Evolutionary conservation across 352 stramenopile species (phyloP).

Genomic region (Globisporangium abappressorium): DNA sequence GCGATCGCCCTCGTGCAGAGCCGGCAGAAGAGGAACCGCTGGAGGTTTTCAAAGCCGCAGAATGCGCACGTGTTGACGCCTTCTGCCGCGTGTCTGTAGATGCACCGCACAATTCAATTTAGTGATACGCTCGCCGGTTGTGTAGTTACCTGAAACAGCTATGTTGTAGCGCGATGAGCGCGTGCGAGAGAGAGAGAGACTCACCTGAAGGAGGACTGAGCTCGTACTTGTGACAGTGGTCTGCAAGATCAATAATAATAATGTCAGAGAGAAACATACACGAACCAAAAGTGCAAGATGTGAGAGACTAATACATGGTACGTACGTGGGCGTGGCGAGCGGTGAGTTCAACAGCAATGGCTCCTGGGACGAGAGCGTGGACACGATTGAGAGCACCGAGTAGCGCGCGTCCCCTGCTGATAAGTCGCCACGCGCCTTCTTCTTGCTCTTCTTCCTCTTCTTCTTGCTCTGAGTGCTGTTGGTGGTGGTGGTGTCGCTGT

Average conservation of each 20-base stretch:
- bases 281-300: background rate
- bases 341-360: background rate
- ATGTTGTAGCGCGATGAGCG: background rate
- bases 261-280: background rate
- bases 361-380: background rate
- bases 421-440: background rate
- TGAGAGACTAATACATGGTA: background rate
- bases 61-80: conserved; percentile 1
- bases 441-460: background rate
- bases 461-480: background rate
- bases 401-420: background rate
- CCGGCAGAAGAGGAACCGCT: conserved; percentile 3
- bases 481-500: too few relatives aligned
- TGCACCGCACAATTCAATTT: background rate
- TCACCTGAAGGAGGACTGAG: background rate
- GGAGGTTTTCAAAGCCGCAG: conserved; percentile 11
- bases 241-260: background rate
- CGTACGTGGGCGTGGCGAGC: background rate
- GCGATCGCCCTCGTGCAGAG: background rate
- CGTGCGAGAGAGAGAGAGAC: background rate
- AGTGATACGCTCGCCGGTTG: background rate
- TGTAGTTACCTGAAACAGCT: too few relatives aligned
- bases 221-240: background rate
- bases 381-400: background rate
- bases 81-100: conserved; percentile 1